These are phyloP conservation scores for Zymoseptoria crescenta DNA, from an alignment of 2,329 filamentous ascomycete species.

Conservation along the genomic window DNA sequence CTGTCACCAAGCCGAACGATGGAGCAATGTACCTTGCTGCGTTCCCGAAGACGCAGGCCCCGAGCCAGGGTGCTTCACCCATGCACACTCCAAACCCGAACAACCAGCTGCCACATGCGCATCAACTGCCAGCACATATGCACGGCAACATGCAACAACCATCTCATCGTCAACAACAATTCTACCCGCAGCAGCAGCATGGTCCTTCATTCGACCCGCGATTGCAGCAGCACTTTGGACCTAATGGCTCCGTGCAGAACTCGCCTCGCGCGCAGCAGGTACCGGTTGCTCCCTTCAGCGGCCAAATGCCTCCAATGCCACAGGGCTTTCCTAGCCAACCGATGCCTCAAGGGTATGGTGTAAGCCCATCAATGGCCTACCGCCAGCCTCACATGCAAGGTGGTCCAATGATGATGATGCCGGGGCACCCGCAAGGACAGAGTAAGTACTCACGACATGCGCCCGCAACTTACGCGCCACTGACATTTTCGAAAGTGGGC, in stretches of 20 bases:
- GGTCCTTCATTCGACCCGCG: slow-evolving; percentile 67
- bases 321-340: slow-evolving; percentile 61
- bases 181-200: slow-evolving; percentile 68
- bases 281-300: slow-evolving; percentile 43
- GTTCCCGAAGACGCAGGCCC: slow-evolving; percentile 62
- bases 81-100: slow-evolving; percentile 50
- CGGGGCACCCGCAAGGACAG: slow-evolving; percentile 15
- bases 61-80: slow-evolving; percentile 51
- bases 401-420: slow-evolving; percentile 21
- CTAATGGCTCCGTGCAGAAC: slow-evolving; percentile 66
- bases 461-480: slow-evolving; percentile 44
- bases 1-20: slow-evolving; percentile 58
- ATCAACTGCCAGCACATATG: slow-evolving; percentile 75
- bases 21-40: slow-evolving; percentile 74
- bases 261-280: slow-evolving; percentile 68
- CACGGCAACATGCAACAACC: slow-evolving; percentile 59
- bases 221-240: slow-evolving; percentile 75
- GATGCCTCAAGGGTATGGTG: slow-evolving; percentile 58
- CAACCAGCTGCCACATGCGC: slow-evolving; percentile 69
- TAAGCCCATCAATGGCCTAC: slow-evolving; percentile 56
- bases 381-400: slow-evolving; percentile 21
- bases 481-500: slow-evolving; percentile 52
- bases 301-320: slow-evolving; percentile 36
- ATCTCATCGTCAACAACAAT: slow-evolving; percentile 70
- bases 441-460: slow-evolving; percentile 15